Evolutionary conservation across 73 alveolate genomes (phyloP).

Genomic region (Effrenium voratum): DNA sequence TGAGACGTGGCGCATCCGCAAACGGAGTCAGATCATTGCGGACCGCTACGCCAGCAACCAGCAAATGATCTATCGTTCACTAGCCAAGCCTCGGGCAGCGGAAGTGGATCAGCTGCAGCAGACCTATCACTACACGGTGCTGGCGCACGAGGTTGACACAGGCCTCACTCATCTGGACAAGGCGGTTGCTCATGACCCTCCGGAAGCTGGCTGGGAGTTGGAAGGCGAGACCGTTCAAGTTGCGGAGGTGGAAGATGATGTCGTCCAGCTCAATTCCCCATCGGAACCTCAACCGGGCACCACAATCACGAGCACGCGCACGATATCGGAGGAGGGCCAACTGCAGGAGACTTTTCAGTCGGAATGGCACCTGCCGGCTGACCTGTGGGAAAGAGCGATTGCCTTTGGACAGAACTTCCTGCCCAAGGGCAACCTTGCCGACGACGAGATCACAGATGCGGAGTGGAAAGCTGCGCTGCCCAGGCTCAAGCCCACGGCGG

Average conservation of each 20-base stretch:
- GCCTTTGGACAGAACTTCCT: background rate
- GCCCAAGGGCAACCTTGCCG: background rate
- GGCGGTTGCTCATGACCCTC: background rate
- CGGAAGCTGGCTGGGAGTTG: background rate
- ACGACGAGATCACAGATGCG: background rate
- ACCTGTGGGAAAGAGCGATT: background rate
- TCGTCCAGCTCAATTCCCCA: background rate
- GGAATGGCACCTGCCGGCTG: background rate
- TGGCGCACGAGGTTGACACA: background rate
- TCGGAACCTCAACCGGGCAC: background rate
- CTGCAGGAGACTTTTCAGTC: background rate
- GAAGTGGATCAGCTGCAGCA: background rate
- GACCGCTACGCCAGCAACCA: background rate
- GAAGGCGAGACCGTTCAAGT: background rate
- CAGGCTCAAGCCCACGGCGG: background rate
- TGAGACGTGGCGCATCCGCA: background rate
- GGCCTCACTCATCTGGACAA: background rate
- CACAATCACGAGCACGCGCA: background rate
- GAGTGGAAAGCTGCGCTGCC: background rate
- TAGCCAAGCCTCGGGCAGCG: background rate
- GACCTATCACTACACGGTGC: background rate
- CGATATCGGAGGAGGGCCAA: background rate
- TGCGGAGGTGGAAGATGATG: background rate
- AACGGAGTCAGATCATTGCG: background rate
- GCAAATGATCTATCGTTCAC: background rate